These are phyloP conservation scores for Fusarium sp. DNA, from an alignment of 2,329 filamentous ascomycete genomes.

Conservation along the genomic window DNA sequence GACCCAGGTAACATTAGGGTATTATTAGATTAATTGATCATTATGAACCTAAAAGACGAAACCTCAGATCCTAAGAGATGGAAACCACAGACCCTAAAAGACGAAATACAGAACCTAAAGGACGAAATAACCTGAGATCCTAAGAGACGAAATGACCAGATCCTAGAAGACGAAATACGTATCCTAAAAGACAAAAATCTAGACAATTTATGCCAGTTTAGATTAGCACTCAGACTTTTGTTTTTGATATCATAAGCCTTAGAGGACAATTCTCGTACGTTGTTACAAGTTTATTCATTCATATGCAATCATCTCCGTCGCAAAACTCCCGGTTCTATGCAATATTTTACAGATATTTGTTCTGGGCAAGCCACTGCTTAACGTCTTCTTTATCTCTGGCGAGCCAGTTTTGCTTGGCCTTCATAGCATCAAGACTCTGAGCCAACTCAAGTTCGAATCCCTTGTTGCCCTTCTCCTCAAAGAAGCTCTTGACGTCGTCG, in stretches of 20 bases:
- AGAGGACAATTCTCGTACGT: not conserved
- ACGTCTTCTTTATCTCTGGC: slow-evolving; percentile 76
- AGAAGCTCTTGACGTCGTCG: slow-evolving; percentile 82
- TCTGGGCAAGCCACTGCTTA: slow-evolving; percentile 59
- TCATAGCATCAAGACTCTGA: slow-evolving; percentile 87
- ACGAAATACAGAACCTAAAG: no score
- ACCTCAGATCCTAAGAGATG: no score
- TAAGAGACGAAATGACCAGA: no score
- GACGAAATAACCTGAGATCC: no score
- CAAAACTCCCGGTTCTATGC: not conserved
- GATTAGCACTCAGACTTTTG: not conserved
- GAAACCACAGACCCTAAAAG: no score
- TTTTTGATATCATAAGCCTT: not conserved
- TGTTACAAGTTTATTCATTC: slow-evolving; percentile 5
- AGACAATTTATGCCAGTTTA: not conserved
- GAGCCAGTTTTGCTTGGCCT: slow-evolving; percentile 75
- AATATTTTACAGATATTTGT: slow-evolving; percentile 44
- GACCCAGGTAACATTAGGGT: not conserved
- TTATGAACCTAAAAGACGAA: not conserved
- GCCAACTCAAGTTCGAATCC: slow-evolving; percentile 88
- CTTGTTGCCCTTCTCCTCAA: slow-evolving; percentile 81
- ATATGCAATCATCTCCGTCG: not conserved
- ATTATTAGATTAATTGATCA: not conserved
- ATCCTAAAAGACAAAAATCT: not conserved
- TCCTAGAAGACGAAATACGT: no score